Conservation (phyloP, 192 early-diverging fungal species). For the Coemansia sp. region DNA sequence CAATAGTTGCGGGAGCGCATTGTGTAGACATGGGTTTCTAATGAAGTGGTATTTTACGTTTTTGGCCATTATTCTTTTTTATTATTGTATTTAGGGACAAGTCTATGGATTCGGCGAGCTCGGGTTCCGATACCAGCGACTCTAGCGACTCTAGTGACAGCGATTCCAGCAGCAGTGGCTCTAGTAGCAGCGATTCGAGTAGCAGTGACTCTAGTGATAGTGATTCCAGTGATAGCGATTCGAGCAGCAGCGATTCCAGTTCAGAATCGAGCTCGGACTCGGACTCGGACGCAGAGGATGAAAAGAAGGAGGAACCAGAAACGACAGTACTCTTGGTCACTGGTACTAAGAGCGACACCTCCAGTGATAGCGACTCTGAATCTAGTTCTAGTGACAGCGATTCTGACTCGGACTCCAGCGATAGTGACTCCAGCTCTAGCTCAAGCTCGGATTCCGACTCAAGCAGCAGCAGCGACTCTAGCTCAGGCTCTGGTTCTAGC, state of each 20-base stretch:
- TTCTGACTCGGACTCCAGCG: conserved; percentile 6
- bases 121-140: too few species aligned
- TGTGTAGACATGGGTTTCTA: not conserved
- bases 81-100: too few species aligned
- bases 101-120: too few species aligned
- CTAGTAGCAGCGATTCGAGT: conserved; percentile 2
- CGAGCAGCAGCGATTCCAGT: conserved; percentile 12
- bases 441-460: conserved; percentile 10
- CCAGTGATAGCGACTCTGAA: conserved; percentile 10
- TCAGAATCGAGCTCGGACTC: conserved; percentile 4
- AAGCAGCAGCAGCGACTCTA: conserved; percentile 1
- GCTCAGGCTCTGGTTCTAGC: conserved; percentile 10
- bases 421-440: conserved; percentile 12
- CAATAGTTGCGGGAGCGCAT: too few species aligned
- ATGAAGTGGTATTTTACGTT: conserved; percentile 13
- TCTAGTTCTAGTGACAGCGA: conserved; percentile 12
- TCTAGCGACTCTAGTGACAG: conserved; percentile 4
- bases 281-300: not conserved
- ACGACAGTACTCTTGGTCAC: not conserved
- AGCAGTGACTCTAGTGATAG: conserved; percentile 13
- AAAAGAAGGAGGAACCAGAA: not conserved
- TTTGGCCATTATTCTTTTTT: not conserved
- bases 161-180: not conserved
- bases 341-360: not conserved
- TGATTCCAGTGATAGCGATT: conserved; percentile 9